These are phyloP conservation scores for Vaccinium vitisidaea DNA, from an alignment of 148 eudicot species.

Conservation along the genomic window DNA sequence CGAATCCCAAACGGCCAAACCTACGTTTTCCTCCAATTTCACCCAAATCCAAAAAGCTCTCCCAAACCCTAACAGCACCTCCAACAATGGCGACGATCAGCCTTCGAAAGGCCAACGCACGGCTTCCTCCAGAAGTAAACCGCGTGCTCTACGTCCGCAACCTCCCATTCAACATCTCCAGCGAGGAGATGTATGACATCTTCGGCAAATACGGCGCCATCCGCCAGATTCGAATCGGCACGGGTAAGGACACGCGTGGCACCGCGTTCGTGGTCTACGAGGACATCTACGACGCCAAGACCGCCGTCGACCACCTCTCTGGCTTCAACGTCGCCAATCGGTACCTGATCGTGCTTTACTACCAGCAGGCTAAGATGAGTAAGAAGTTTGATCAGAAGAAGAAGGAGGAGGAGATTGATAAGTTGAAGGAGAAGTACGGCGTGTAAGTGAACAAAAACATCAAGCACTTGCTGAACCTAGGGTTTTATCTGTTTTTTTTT, in stretches of 20 bases:
- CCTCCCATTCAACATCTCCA: conserved; percentile 74
- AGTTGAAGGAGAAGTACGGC: conserved; percentile 80
- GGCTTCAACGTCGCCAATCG: conserved; percentile 83
- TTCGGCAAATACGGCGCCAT: conserved; percentile 87
- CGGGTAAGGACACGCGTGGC: conserved; percentile 72
- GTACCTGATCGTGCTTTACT: conserved; percentile 66
- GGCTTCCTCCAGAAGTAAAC: conserved; percentile 77
- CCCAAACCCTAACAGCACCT: not conserved
- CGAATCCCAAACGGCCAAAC: no score
- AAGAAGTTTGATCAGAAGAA: conserved; percentile 78
- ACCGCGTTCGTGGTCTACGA: conserved; percentile 79
- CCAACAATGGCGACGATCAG: conserved; percentile 36
- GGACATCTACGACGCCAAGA: conserved; percentile 83
- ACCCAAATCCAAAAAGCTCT: not conserved
- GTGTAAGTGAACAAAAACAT: conserved; percentile 16
- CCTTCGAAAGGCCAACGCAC: conserved; percentile 57
- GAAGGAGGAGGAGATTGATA: conserved; percentile 66
- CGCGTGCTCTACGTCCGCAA: conserved; percentile 61
- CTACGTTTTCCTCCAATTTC: no score
- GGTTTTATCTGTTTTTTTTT: no score
- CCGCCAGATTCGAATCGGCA: conserved; percentile 67
- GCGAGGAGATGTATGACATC: conserved; percentile 88
- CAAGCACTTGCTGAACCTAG: no score
- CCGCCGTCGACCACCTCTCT: conserved; percentile 72
- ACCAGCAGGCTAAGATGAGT: conserved; percentile 80